Evolutionary conservation across 805 yeast genomes (phyloP).

Genomic region (Lachancea cidri): DNA sequence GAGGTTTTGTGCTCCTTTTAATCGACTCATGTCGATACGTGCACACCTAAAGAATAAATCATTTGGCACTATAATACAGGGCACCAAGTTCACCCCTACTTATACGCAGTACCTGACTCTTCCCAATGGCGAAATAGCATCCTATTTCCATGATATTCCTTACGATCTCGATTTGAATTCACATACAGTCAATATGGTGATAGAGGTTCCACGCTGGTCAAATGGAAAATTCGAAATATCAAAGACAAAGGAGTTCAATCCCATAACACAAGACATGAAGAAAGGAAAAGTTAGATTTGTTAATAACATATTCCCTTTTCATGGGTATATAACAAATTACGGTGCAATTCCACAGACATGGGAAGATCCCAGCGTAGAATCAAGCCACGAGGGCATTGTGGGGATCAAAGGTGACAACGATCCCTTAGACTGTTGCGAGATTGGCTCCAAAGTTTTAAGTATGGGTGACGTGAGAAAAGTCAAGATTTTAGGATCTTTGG

Average conservation of each 20-base stretch:
- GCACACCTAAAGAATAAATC: conserved; percentile 11
- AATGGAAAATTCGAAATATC: conserved; percentile 80
- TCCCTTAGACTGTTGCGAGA: conserved; percentile 92
- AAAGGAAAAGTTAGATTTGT: conserved; percentile 73
- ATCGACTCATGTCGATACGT: conserved; percentile 12
- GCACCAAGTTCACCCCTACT: conserved; percentile 35
- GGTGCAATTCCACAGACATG: conserved; percentile 93
- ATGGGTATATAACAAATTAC: conserved; percentile 82
- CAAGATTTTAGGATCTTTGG: conserved; percentile 71
- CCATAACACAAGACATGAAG: conserved; percentile 74
- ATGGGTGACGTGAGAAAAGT: conserved; percentile 64
- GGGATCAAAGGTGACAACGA: conserved; percentile 79
- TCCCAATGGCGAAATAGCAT: conserved; percentile 43
- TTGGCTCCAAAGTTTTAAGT: conserved; percentile 55
- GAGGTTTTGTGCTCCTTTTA: conserved; percentile 4
- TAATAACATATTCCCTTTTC: conserved; percentile 73
- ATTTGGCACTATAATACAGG: conserved; percentile 22
- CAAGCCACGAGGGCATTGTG: conserved; percentile 39
- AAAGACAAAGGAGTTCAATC: conserved; percentile 54
- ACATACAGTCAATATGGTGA: conserved; percentile 56
- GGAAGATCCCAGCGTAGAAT: conserved; percentile 80
- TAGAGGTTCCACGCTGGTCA: conserved; percentile 77
- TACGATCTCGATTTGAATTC: conserved; percentile 39
- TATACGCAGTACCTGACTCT: conserved; percentile 43
- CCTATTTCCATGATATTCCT: conserved; percentile 73